Conservation (phyloP, 106 monocot genomes). For the Dendrobium officinale region DNA sequence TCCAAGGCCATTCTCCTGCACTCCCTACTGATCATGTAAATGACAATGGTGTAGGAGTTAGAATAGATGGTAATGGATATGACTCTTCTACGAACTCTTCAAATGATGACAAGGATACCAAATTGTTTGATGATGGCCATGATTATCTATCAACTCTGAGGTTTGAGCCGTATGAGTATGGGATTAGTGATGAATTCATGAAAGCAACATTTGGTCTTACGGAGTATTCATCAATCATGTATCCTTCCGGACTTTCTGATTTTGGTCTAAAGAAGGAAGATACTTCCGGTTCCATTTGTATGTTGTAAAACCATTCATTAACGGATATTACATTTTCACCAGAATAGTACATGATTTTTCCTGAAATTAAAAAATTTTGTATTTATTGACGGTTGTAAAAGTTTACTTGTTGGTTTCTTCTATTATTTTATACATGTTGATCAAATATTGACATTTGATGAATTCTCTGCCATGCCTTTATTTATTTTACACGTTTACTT, state of each 20-base stretch:
- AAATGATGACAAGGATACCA: slow-evolving; percentile 22
- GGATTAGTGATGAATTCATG: slow-evolving; percentile 35
- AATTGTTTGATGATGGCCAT: slow-evolving; percentile 21
- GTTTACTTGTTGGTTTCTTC: too few species aligned
- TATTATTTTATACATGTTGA: too few species aligned
- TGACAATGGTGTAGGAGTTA: neutral
- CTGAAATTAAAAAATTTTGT: too few species aligned
- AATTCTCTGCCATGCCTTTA: too few species aligned
- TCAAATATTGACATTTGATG: too few species aligned
- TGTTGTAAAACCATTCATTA: too few species aligned
- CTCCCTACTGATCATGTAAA: slow-evolving; percentile 18
- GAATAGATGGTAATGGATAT: slow-evolving; percentile 6
- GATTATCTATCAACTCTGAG: slow-evolving; percentile 38
- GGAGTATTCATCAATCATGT: slow-evolving; percentile 30
- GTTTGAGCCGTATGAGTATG: slow-evolving; percentile 37
- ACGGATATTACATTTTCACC: too few species aligned
- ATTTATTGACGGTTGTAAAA: too few species aligned
- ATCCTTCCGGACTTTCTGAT: slow-evolving; percentile 17
- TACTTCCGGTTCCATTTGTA: too few species aligned
- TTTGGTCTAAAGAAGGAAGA: neutral
- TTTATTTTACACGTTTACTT: too few species aligned
- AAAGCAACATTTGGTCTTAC: slow-evolving; percentile 25
- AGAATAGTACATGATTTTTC: too few species aligned
- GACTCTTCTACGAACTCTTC: slow-evolving; percentile 4
- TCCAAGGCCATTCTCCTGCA: slow-evolving; percentile 80